A percentile compares a stretch with the other conserved stretches of the same genome.
Evolutionary conservation across 139 green algal species (phyloP).

Genomic region (Coelastrella sp.): DNA sequence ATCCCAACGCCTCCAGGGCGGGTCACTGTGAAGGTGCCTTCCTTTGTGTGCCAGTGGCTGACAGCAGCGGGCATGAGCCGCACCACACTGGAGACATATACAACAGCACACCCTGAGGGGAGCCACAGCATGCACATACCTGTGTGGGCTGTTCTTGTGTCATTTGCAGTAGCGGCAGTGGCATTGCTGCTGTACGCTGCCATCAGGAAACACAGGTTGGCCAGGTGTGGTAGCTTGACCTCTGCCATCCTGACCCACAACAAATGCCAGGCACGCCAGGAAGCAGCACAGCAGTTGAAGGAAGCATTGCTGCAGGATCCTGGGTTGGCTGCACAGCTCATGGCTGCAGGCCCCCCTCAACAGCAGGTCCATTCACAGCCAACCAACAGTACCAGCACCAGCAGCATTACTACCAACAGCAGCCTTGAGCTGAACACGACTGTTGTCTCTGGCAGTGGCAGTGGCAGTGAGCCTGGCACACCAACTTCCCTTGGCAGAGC

Average conservation of each 20-base stretch:
- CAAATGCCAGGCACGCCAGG: not conserved
- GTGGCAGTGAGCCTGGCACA: not conserved
- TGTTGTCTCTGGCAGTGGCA: not conserved
- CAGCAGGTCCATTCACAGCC: not conserved
- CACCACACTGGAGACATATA: not conserved
- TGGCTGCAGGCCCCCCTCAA: not conserved
- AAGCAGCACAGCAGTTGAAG: not conserved
- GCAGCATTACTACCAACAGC: not conserved
- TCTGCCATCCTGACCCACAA: not conserved
- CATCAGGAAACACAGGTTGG: not conserved
- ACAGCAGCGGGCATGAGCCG: not conserved
- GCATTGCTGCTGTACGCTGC: not conserved
- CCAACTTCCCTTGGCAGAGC: not conserved
- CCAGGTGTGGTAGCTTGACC: constrained; percentile 8
- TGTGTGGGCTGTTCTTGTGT: not conserved
- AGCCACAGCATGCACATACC: not conserved
- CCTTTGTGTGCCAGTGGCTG: not conserved
- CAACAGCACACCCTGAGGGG: not conserved
- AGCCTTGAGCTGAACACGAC: not conserved
- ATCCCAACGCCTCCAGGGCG: not conserved
- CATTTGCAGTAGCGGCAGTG: not conserved
- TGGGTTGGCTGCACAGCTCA: not conserved
- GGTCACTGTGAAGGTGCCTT: not conserved
- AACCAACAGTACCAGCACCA: not conserved
- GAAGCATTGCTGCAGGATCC: not conserved